phyloP scores from a whole-genome alignment of 306 rosid species.

The Acmispon strigosus region DNA sequence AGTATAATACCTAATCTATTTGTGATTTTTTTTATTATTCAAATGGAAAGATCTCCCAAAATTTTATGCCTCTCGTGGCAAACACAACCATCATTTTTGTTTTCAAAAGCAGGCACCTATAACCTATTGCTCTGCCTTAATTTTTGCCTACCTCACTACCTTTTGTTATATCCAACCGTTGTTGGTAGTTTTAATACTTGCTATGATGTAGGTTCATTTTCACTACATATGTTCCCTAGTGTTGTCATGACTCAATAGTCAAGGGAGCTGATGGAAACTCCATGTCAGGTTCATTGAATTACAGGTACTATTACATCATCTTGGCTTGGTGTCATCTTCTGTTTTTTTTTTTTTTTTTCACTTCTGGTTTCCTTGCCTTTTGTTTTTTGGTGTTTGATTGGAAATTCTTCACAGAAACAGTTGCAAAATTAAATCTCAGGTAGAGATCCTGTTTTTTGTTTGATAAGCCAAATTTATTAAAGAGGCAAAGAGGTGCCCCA shows the following conservation, averaged over 20 bases:
- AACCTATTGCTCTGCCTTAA: not conserved
- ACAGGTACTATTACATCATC: not conserved
- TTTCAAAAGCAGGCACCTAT: not conserved
- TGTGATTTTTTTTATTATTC: no score
- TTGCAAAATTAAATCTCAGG: no score
- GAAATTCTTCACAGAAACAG: no score
- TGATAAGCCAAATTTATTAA: no score
- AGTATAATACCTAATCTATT: no score
- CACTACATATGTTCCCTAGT: not conserved
- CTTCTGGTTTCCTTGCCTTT: not conserved
- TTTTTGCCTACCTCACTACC: not conserved
- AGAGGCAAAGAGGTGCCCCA: no score
- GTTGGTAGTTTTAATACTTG: not conserved
- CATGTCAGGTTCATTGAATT: conserved; percentile 18
- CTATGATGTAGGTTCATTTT: not conserved
- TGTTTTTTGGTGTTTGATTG: no score
- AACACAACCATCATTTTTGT: no score
- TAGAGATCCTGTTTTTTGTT: no score
- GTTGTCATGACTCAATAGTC: not conserved
- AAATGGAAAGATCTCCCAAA: no score
- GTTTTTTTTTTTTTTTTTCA: not conserved
- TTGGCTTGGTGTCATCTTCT: not conserved
- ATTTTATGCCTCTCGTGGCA: no score
- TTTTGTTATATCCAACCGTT: not conserved
- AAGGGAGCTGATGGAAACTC: not conserved